Conservation (phyloP, 108 stramenopile genomes). For the Cyclotella baltica region DNA sequence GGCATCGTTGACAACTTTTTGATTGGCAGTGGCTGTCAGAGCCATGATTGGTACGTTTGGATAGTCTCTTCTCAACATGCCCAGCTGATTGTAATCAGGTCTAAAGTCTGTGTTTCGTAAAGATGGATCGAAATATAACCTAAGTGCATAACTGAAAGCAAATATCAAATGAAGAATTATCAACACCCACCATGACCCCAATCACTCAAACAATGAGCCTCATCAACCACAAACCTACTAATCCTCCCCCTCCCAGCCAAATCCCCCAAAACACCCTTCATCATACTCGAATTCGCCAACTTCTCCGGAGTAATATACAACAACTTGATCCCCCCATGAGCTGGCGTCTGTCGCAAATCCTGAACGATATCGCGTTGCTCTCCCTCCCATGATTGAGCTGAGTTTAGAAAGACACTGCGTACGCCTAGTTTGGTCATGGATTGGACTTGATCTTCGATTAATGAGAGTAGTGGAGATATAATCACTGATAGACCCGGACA, state of each 20-base stretch:
- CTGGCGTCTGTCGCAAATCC: conserved; percentile 61
- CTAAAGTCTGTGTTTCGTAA: conserved; percentile 56
- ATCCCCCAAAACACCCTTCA: conserved; percentile 73
- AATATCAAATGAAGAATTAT: not conserved
- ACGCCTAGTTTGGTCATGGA: conserved; percentile 87
- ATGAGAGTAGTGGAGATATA: conserved; percentile 93
- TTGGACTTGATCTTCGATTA: conserved; percentile 98
- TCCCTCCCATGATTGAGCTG: conserved; percentile 80
- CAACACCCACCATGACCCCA: conserved; percentile 51
- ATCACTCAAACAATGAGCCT: conserved; percentile 94
- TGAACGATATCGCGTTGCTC: conserved; percentile 73
- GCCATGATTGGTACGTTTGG: conserved; percentile 97
- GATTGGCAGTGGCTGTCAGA: conserved; percentile 98
- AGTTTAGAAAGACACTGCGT: conserved; percentile 82
- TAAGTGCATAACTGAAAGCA: not conserved
- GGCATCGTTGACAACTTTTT: conserved; percentile 93
- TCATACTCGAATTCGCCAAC: conserved; percentile 75
- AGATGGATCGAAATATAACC: conserved; percentile 14
- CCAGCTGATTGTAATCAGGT: conserved; percentile 92
- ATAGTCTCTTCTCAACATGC: conserved; percentile 82
- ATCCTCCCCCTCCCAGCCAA: conserved; percentile 74
- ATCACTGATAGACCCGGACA: conserved; percentile 94
- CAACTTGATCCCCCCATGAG: conserved; percentile 92
- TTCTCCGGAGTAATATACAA: conserved; percentile 99
- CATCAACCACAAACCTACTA: conserved; percentile 98